phyloP scores from a whole-genome alignment of 1,284 basidiomycete species.

The Microbotryum violaceum region DNA sequence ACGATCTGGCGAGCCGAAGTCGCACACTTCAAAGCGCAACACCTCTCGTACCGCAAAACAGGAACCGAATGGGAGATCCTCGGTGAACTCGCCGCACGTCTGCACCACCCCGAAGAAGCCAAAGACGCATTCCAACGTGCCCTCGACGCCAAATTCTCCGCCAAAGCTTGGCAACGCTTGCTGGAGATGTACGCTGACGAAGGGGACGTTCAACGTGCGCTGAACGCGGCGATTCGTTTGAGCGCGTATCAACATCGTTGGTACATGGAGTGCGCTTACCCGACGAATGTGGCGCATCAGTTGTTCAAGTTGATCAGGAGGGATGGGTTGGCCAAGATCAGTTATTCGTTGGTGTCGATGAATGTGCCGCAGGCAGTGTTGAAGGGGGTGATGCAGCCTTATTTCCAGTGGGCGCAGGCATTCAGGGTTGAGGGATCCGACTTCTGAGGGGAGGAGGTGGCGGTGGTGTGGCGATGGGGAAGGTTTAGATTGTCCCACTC shows the following conservation, averaged over 20 bases:
- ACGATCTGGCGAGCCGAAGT: conserved; percentile 98
- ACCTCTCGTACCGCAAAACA: conserved; percentile 93
- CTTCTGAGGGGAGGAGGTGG: too few species aligned
- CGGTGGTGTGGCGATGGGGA: background rate
- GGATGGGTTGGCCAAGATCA: conserved; percentile 92
- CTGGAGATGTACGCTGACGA: conserved; percentile 93
- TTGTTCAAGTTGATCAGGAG: conserved; percentile 88
- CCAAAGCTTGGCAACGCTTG: conserved; percentile 84
- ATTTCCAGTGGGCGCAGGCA: conserved; percentile 38
- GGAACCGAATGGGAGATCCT: conserved; percentile 98
- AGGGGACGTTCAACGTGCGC: conserved; percentile 77
- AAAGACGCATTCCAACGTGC: conserved; percentile 95
- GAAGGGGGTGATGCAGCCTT: conserved; percentile 35
- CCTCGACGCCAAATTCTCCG: conserved; percentile 77
- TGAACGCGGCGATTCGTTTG: conserved; percentile 85
- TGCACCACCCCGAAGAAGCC: conserved; percentile 95
- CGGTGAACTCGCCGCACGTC: conserved; percentile 80
- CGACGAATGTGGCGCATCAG: conserved; percentile 77
- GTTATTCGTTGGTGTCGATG: conserved; percentile 76
- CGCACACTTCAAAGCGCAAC: conserved; percentile 97
- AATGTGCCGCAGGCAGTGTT: conserved; percentile 36
- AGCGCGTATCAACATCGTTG: conserved; percentile 75
- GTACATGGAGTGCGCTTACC: conserved; percentile 53
- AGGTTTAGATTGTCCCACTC: too few species aligned
- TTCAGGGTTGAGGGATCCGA: conserved; percentile 24